A percentile compares a stretch with the other conserved stretches of the same genome.
These are phyloP conservation scores for Mycena vitilis DNA, from an alignment of 768 basidiomycete species.

Conservation along the genomic window DNA sequence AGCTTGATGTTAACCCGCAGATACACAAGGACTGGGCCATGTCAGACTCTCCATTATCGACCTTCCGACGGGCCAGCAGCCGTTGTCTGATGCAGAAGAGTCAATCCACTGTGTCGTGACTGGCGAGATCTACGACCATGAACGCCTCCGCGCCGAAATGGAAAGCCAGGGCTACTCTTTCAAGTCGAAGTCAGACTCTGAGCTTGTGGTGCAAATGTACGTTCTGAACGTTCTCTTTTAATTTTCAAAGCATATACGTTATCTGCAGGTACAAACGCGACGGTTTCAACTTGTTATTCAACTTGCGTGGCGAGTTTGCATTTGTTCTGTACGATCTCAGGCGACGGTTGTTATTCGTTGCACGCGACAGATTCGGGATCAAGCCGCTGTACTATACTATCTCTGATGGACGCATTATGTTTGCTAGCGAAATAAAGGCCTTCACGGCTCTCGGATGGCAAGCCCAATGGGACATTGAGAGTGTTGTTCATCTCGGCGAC, in stretches of 20 bases:
- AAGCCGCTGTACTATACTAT: slow-evolving; percentile 38
- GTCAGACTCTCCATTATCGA: slow-evolving; percentile 38
- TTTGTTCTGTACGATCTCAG: slow-evolving; percentile 37
- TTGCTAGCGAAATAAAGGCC: slow-evolving; percentile 39
- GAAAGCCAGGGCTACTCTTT: slow-evolving; percentile 29
- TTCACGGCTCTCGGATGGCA: slow-evolving; percentile 35
- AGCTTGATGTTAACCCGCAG: too few relatives aligned
- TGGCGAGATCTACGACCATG: slow-evolving; percentile 37
- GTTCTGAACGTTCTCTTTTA: background rate
- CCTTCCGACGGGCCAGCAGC: slow-evolving; percentile 36
- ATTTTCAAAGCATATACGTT: background rate
- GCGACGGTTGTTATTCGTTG: slow-evolving; percentile 32
- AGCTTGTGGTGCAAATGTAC: slow-evolving; percentile 37
- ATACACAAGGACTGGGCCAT: slow-evolving; percentile 37
- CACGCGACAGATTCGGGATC: slow-evolving; percentile 38
- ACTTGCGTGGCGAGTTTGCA: slow-evolving; percentile 37
- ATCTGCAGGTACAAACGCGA: slow-evolving; percentile 27
- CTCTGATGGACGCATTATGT: slow-evolving; percentile 24
- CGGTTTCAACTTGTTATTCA: slow-evolving; percentile 32
- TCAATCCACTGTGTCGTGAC: slow-evolving; percentile 35
- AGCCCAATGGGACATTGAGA: slow-evolving; percentile 36
- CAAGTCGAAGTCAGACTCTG: slow-evolving; percentile 36
- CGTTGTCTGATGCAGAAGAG: slow-evolving; percentile 31
- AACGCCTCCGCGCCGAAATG: slow-evolving; percentile 31
- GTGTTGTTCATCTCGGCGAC: slow-evolving; percentile 30